Evolutionary conservation across 2,329 filamentous ascomycete species (phyloP).

Genomic region (Pestalotiopsis sp.): DNA sequence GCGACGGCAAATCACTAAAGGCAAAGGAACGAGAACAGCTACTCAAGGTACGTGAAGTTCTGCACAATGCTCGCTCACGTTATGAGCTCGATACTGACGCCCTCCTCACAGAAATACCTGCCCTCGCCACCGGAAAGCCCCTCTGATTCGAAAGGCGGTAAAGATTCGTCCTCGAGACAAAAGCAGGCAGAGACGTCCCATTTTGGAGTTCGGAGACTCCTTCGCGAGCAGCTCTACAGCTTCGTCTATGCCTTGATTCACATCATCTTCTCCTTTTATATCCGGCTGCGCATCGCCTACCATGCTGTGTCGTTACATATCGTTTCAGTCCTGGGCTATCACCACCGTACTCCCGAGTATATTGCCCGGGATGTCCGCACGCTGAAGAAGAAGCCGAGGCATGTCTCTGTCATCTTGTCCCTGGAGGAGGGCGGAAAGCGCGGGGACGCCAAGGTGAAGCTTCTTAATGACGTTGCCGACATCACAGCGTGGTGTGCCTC

Average conservation of each 20-base stretch:
- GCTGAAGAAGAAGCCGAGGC: constrained; percentile 75
- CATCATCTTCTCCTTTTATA: constrained; percentile 83
- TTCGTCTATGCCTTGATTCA: constrained; percentile 73
- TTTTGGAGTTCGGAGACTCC: constrained; percentile 62
- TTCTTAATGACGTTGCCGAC: constrained; percentile 91
- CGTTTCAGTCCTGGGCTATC: constrained; percentile 85
- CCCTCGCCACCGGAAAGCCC: constrained; percentile 29
- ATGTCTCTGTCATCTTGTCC: constrained; percentile 84
- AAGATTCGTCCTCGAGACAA: constrained; percentile 17
- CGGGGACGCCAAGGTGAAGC: constrained; percentile 74
- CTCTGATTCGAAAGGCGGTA: constrained; percentile 20
- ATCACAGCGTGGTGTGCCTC: constrained; percentile 92
- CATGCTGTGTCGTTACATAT: constrained; percentile 77
- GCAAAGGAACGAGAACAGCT: constrained; percentile 47
- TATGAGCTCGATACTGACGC: neutral
- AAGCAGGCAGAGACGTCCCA: constrained; percentile 35
- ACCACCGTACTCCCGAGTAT: constrained; percentile 91
- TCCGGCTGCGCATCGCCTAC: constrained; percentile 79
- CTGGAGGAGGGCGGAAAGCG: constrained; percentile 70
- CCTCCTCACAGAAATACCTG: constrained; percentile 35
- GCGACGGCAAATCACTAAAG: constrained; percentile 42
- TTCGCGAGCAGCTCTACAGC: constrained; percentile 65
- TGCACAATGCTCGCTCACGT: no score
- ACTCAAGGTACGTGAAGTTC: constrained; percentile 24
- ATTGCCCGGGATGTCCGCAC: constrained; percentile 84